Evolutionary conservation across 257 asterid genomes (phyloP), one percentile per base, ranked within the genome.

Genomic region (Solanum lycopersicoides): DNA sequence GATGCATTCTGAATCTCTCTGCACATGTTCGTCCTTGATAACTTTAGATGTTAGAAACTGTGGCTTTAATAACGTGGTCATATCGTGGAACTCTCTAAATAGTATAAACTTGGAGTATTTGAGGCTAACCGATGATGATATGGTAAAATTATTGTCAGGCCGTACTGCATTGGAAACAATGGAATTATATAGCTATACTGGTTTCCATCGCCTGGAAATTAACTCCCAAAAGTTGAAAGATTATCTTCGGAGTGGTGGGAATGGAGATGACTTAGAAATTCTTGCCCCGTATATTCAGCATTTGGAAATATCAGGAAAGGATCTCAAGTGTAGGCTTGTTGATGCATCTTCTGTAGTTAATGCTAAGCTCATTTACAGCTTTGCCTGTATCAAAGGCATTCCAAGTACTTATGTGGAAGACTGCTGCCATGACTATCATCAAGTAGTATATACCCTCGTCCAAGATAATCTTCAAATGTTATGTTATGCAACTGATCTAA

Each of bases 171-270:
- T 34, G 79, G 45, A 34, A 72, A 7, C 76, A 4, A 69, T 69
- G 76, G 76, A 69, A 1, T 15, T 69, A 14, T 6, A 28, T 69
- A 14, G 3, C 10, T 16, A 30, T 32, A 10, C 3, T 12, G 76
- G 42, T 69, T 68, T 69, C 41, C 12, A 3, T 14, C 41, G n/a
- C 41, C 23, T 69, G 41, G 11, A 69, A 12, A 69, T 69, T 30
- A 69, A 69, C 30, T 69, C 76, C 8, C 35, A 0, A 69, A 69
- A 7, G 3, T 18, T 32, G 13, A 71, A 32, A 1, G n/a, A 60
- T 60, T 23, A 23, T 60, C 1, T 2, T 60, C 3, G 3, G 6
- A 3, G 0, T 3, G 10, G 0, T 60, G 3, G 11, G 3, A 10
- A 21, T 60, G 68, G 68, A 21, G 68, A 20, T 20, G 30, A 21